Evolutionary conservation across 2,329 filamentous ascomycete genomes (phyloP), one percentile per base, ranked within the genome.

Genomic region (Penicillium psychrosexuale): DNA sequence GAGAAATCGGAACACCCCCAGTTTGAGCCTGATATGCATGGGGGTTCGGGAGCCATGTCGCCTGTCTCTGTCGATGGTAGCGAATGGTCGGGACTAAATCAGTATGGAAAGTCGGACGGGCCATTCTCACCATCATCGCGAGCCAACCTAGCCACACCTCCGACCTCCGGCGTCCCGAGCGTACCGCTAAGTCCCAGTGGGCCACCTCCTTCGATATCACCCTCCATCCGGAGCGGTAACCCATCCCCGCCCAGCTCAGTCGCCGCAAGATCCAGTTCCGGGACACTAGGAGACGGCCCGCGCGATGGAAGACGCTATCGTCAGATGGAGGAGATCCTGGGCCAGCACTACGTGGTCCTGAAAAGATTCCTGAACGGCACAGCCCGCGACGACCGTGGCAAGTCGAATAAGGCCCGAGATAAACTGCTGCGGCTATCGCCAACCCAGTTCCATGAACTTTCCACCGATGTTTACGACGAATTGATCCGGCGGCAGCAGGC

Each of bases 401-500:
- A 87, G 48, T 87, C 90, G 28, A 96, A 95, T 75, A 88, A 92
- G 75, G 94, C 94, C 53, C 87, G 92, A 68, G 94, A 97, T 75
- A 99, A 99, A 80, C 82, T 97, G 54, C 81, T 97, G 57, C 86
- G 93, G 56, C 82, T 99, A 48, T 96, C 92, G 0, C 81, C 88
- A 1, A 90, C 96, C 28, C 94, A 99, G 73, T 97, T 99, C 73
- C 91, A 96, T 74, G 94, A 99, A 77, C 82, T 99, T 59, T 97
- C 92, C 75, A 97, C 93, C 55, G 94, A 99, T 76, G 93, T 99
- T 38, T 97, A 89, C 75, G 94, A 99, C 74, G 94, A 99, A 76
- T 80, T 97, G 61, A 81, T 95, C 63, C 87, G 94, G 56, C 85
- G 94, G 61, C 92, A 97, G 73, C 84, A 89, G 61, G 80, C 81